phyloP scores from a whole-genome alignment of 169 alveolate species.

The Eimeria sp. region DNA sequence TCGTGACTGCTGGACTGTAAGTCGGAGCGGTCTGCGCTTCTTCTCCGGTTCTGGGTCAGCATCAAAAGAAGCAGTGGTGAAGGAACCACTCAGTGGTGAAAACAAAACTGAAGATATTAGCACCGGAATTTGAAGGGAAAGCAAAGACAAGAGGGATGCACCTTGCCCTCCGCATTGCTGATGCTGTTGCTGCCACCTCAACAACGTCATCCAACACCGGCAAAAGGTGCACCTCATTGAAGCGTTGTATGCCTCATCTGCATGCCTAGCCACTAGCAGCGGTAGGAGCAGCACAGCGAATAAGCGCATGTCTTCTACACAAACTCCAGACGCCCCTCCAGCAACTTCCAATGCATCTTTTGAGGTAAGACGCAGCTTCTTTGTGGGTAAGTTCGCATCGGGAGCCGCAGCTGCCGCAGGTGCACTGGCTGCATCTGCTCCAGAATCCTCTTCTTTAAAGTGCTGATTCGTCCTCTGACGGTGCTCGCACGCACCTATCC shows the following conservation, averaged over 20 bases:
- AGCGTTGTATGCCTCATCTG: conserved; percentile 37
- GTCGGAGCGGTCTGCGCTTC: not conserved
- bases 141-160: conserved; percentile 23
- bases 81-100: conserved; percentile 39
- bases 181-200: conserved; percentile 53
- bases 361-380: conserved; percentile 48
- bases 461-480: not conserved
- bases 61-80: conserved; percentile 9
- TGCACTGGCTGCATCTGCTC: conserved; percentile 26
- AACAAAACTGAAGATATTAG: conserved; percentile 55
- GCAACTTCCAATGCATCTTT: not conserved
- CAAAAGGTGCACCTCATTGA: conserved; percentile 67
- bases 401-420: conserved; percentile 13
- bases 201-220: conserved; percentile 67
- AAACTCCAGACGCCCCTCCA: not conserved
- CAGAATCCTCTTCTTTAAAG: not conserved
- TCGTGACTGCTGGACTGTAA: conserved; percentile 32
- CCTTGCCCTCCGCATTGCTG: not conserved
- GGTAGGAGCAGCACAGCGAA: conserved; percentile 27
- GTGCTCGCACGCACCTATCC: conserved; percentile 3
- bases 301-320: conserved; percentile 35
- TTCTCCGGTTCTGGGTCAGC: conserved; percentile 1
- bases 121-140: conserved; percentile 60
- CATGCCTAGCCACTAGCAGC: conserved; percentile 53
- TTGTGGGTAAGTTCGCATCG: conserved; percentile 19